Evolutionary conservation across 345 rosid genomes (phyloP), one percentile per base, ranked within the genome.

Genomic region (Rhodamnia argentea): DNA sequence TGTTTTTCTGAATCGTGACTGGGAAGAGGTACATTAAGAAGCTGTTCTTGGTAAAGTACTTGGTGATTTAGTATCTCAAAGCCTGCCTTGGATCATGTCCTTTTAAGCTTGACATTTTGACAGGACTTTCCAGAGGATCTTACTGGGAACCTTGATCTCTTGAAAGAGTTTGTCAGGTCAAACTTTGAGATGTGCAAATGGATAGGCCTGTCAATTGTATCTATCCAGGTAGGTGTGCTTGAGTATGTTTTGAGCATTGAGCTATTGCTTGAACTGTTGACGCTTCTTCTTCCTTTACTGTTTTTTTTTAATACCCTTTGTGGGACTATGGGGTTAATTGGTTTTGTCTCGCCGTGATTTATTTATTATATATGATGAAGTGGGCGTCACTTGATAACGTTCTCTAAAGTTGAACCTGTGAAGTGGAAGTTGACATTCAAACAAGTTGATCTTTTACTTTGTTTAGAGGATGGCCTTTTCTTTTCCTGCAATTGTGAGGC

Each of bases 61-160:
- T 27, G 47, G 82, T 42, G 52, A 20, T 70, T 82, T 56, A 57
- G 42, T 59, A 82, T 53, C 44, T 70, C 81, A 70, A 37, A 70
- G 47, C 7, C 26, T 85, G 86, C 5, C 53, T 29, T 52, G 18
- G 5, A 16, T 56, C 70, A 75, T 22, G 29, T 23, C 24, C 27
- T 55, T 76, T 88, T 88, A 37, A 70, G 8, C 12, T 87, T 42
- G 83, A 54, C 82, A 86, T 86, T 83, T 53, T 55, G 81, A 57
- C 94, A 95, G 99, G 98, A 95, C 93, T 94, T 97, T 86, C 99
- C 98, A 7, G 88, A 92, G 85, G 99, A 97, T 86, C 98, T 96
- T 58, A 93, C 93, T 85, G 98, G 97, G 47, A 92, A 94, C 86
- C 93, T 96, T 84, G 83, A 90, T 62, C 88, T 86, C 84, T 94